Evolutionary conservation across 2,329 filamentous ascomycete species (phyloP), one percentile per base, ranked within the genome.

Genomic region (Stylonectria norvegica): DNA sequence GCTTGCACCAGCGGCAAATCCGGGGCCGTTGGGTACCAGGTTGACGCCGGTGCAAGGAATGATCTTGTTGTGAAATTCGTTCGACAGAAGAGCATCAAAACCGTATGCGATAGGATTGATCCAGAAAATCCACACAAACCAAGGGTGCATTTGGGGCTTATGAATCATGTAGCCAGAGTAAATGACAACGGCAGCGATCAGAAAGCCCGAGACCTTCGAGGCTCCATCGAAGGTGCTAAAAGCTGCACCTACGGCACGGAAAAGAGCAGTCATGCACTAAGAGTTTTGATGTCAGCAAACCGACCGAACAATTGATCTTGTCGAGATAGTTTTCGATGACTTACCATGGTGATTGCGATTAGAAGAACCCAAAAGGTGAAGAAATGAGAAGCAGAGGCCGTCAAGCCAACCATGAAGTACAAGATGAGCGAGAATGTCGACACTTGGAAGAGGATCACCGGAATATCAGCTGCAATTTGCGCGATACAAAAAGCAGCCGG

Each of bases 41-140:
- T 75, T 76, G 19, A 45, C 47, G 3, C 64, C 68, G 3, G 70
- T 70, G 42, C 78, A 81, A 1, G 67, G 62, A 14, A 80, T 71
- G 2, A 54, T 67, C 54, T 83, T 65, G 22, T 64, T 65, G 47
- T 84, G 72, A 42, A 89, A 87, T 56, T 89, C 85, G 51, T 89
- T 89, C 0, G 80, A 70, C 55, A 88, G 70, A 0, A 89, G 60
- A 0, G 75, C 76, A 48, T 87, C 80, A 42, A 87, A 89, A 0
- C 72, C 80, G 42, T 87, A 88, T 0, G 83, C 77, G 3, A 89
- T 65, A 0, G 84, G 84, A 47, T 85, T 73, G 16, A 83, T 73
- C 76, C 78, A 82, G 45, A 73, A 81, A 3, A 83, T 58, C 80
- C 80, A 84, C 3, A 68, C 63, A 17, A 84, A 74, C 78, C 78